Conservation (phyloP, 495 filamentous ascomycete genomes). For the Trichoderma virens region DNA sequence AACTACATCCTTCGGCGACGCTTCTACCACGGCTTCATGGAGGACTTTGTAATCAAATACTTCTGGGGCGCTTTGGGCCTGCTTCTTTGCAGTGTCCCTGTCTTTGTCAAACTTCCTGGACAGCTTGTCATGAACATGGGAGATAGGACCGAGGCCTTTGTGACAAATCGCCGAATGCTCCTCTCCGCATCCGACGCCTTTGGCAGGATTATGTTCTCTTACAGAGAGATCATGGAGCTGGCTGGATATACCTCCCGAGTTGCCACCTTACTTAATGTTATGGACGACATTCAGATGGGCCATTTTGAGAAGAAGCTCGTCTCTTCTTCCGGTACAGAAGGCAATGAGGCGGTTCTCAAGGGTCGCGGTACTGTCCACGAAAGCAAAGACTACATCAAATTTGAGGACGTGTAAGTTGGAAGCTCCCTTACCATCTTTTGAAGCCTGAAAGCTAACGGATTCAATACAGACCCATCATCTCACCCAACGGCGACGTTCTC, state of each 20-base stretch:
- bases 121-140: constrained; percentile 62
- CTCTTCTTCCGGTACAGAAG: constrained; percentile 70
- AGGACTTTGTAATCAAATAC: constrained; percentile 98
- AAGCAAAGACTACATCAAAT: constrained; percentile 68
- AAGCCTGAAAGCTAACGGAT: neutral
- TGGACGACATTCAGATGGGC: constrained; percentile 84
- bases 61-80: constrained; percentile 95
- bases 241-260: constrained; percentile 94
- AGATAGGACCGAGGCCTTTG: constrained; percentile 89
- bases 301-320: constrained; percentile 94
- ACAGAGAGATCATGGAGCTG: constrained; percentile 92
- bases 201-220: constrained; percentile 94
- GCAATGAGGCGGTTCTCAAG: constrained; percentile 70
- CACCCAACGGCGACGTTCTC: constrained; percentile 89
- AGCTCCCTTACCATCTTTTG: neutral
- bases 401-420: constrained; percentile 60
- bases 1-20: constrained; percentile 85
- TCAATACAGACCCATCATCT: constrained; percentile 67
- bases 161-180: constrained; percentile 88
- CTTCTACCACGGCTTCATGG: constrained; percentile 96
- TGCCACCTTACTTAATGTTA: constrained; percentile 79
- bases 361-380: constrained; percentile 71
- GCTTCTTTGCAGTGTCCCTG: constrained; percentile 88
- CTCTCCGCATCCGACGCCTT: constrained; percentile 91
- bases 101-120: constrained; percentile 89